These are phyloP conservation scores for Pugionium cornutum DNA, from an alignment of 345 rosid genomes.

Conservation along the genomic window DNA sequence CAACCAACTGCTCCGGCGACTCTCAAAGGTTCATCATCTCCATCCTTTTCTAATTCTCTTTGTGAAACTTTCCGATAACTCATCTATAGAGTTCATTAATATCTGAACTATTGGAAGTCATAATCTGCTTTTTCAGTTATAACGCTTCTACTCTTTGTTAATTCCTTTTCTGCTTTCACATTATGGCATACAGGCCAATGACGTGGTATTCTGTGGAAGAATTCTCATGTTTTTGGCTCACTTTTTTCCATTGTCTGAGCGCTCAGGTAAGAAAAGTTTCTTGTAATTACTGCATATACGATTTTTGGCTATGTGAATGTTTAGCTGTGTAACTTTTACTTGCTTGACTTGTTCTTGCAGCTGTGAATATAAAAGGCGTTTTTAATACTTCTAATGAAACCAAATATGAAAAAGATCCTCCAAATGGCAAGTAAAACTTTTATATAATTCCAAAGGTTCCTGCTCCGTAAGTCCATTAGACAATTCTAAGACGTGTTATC, in stretches of 20 bases:
- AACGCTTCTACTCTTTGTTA: slow-evolving; percentile 11
- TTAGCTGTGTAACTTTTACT: slow-evolving; percentile 14
- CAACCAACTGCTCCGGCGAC: slow-evolving; percentile 98
- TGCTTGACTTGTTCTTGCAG: slow-evolving; percentile 53
- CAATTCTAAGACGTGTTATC: slow-evolving; percentile 14
- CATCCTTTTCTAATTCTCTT: slow-evolving; percentile 20
- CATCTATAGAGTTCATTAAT: too few species aligned
- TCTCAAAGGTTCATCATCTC: slow-evolving; percentile 67
- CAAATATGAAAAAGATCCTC: slow-evolving; percentile 88
- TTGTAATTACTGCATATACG: slow-evolving; percentile 1
- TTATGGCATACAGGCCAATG: slow-evolving; percentile 70
- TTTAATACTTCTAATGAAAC: slow-evolving; percentile 97
- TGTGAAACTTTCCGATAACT: too few species aligned
- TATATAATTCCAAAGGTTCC: not conserved
- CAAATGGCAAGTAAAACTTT: slow-evolving; percentile 53
- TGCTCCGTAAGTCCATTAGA: slow-evolving; percentile 12
- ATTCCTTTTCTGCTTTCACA: slow-evolving; percentile 26
- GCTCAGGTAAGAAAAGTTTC: slow-evolving; percentile 65
- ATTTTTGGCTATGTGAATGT: slow-evolving; percentile 18
- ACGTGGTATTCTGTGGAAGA: slow-evolving; percentile 95
- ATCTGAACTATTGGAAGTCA: not conserved
- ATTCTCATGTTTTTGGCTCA: slow-evolving; percentile 97
- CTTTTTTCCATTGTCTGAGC: slow-evolving; percentile 92
- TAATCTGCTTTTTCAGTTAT: slow-evolving; percentile 16
- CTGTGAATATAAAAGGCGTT: slow-evolving; percentile 96